phyloP scores from a whole-genome alignment of 768 basidiomycete genomes.

The Asterophora parasitica region DNA sequence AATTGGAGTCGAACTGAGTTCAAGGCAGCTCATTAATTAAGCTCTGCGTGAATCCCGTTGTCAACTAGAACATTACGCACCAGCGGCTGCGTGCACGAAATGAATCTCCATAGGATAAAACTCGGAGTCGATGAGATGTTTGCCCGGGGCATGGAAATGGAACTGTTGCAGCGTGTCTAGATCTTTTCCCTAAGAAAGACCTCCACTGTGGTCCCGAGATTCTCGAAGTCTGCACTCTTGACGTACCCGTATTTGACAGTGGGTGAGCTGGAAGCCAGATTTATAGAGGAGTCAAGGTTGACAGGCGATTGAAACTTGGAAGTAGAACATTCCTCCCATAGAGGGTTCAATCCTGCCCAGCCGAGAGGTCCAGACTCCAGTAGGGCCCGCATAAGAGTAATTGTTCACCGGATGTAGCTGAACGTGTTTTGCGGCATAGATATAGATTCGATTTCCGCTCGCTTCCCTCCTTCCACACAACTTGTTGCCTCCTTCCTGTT shows the following conservation, averaged over 20 bases:
- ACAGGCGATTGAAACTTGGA: slow-evolving; percentile 10
- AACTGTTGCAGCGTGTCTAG: slow-evolving; percentile 5
- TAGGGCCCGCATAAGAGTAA: slow-evolving; percentile 4
- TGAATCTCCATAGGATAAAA: slow-evolving; percentile 14
- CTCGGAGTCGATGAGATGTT: slow-evolving; percentile 7
- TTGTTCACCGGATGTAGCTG: too few species aligned
- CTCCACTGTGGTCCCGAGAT: background rate
- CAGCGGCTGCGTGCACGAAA: slow-evolving; percentile 7
- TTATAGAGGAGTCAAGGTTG: slow-evolving; percentile 4
- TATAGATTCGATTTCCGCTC: too few species aligned
- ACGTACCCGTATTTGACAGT: background rate
- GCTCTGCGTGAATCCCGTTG: too few species aligned
- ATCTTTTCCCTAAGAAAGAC: background rate
- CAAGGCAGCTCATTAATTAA: too few species aligned
- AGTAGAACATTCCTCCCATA: slow-evolving; percentile 5
- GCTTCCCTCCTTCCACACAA: too few species aligned
- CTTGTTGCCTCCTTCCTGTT: too few species aligned
- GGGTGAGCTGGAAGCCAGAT: background rate
- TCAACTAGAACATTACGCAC: too few species aligned
- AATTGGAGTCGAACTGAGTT: too few species aligned
- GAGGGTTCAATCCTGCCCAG: slow-evolving; percentile 4
- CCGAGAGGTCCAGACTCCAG: slow-evolving; percentile 12
- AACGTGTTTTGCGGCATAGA: too few species aligned
- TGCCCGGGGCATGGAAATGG: slow-evolving; percentile 14
- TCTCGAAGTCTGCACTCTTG: background rate